Evolutionary conservation across 495 filamentous ascomycete species (phyloP).

Genomic region (Rostrohypoxylon terebratum): DNA sequence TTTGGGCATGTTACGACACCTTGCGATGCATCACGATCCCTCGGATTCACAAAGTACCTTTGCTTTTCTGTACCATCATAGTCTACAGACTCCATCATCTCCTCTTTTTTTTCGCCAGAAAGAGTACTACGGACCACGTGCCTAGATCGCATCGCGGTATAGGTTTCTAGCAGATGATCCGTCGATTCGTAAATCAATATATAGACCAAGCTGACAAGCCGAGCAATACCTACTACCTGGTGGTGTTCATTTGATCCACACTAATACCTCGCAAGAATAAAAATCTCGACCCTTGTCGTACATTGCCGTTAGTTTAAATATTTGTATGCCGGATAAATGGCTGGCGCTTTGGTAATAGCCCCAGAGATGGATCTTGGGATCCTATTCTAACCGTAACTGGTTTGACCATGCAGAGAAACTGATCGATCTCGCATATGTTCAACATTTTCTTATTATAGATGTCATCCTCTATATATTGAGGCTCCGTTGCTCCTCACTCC

Average conservation of each 20-base stretch:
- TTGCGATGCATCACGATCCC: conserved; percentile 41
- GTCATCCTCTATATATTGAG: neutral
- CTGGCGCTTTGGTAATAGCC: neutral
- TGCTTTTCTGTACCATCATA: conserved; percentile 38
- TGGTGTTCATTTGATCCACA: neutral
- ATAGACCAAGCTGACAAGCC: neutral
- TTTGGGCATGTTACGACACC: conserved; percentile 13
- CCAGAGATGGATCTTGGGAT: neutral
- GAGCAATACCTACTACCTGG: neutral
- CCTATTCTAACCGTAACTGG: neutral
- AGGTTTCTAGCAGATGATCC: neutral
- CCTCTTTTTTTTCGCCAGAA: conserved; percentile 40
- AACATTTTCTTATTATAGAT: conserved; percentile 11
- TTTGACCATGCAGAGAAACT: neutral
- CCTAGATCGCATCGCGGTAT: neutral
- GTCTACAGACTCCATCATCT: conserved; percentile 16
- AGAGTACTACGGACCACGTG: conserved; percentile 6
- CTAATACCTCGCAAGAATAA: neutral
- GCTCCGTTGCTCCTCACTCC: neutral
- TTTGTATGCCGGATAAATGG: conserved; percentile 27
- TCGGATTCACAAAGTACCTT: conserved; percentile 30
- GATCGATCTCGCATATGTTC: neutral
- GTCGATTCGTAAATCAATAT: neutral
- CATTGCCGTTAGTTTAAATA: neutral
- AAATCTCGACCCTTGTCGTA: neutral